phyloP scores from a whole-genome alignment of 2,329 filamentous ascomycete genomes.

The Clarireedia monteithiana region DNA sequence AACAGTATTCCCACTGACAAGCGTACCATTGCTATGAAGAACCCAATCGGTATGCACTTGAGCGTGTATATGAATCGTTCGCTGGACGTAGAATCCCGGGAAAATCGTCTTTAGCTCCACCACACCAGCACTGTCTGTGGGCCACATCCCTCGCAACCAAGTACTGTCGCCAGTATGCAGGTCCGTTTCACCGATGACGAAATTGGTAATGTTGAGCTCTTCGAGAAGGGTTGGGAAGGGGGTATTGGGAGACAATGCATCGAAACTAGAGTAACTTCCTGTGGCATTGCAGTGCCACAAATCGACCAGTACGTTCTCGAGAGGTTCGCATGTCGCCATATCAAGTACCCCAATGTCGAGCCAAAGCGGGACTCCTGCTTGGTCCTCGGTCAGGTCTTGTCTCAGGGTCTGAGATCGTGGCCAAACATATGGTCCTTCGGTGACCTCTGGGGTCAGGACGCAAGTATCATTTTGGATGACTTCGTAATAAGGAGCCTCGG shows the following conservation, averaged over 20 bases:
- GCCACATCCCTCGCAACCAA: slow-evolving; percentile 36
- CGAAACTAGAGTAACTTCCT: slow-evolving; percentile 37
- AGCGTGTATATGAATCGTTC: slow-evolving; percentile 41
- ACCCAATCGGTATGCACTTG: slow-evolving; percentile 36
- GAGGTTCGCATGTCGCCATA: slow-evolving; percentile 33
- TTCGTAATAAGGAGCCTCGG: slow-evolving; percentile 41
- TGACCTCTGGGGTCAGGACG: slow-evolving; percentile 43
- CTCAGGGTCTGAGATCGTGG: slow-evolving; percentile 19
- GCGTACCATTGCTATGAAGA: slow-evolving; percentile 36
- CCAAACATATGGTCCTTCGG: slow-evolving; percentile 42
- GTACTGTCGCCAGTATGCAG: slow-evolving; percentile 29
- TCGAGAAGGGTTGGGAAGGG: neutral
- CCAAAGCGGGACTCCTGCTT: slow-evolving; percentile 26
- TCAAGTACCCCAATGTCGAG: slow-evolving; percentile 33
- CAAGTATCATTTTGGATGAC: slow-evolving; percentile 31
- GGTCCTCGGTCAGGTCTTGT: slow-evolving; percentile 23
- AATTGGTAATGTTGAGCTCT: neutral
- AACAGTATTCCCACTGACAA: slow-evolving; percentile 41
- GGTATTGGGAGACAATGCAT: slow-evolving; percentile 7
- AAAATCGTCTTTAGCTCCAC: slow-evolving; percentile 36
- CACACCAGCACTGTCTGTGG: slow-evolving; percentile 34
- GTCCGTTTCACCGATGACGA: neutral
- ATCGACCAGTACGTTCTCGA: slow-evolving; percentile 26
- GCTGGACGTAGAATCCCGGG: slow-evolving; percentile 36
- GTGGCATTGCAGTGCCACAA: slow-evolving; percentile 38